These are phyloP conservation scores for Trichoderma cornu-damae DNA, from an alignment of 2,329 filamentous ascomycete species.

Conservation along the genomic window DNA sequence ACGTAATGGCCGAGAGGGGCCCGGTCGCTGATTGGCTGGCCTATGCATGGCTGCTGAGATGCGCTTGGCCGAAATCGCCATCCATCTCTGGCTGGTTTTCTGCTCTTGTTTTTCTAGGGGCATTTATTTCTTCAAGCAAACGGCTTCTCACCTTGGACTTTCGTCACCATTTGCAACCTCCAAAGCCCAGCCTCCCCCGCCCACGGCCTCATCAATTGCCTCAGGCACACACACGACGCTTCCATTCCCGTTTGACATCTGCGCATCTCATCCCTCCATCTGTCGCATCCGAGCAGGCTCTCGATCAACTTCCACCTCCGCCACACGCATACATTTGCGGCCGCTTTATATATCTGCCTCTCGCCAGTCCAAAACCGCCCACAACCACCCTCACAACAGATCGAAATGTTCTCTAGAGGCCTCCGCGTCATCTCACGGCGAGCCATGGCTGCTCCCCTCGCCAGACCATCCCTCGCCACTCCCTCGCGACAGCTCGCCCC, in stretches of 20 bases:
- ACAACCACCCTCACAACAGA: not conserved
- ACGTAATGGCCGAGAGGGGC: slow-evolving; percentile 20
- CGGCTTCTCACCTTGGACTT: slow-evolving; percentile 4
- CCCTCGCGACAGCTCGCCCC: slow-evolving; percentile 38
- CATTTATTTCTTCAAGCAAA: slow-evolving; percentile 2
- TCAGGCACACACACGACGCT: not conserved
- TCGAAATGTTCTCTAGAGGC: slow-evolving; percentile 44
- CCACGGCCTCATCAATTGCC: not conserved
- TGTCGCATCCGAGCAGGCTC: not conserved
- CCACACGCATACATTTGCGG: not conserved
- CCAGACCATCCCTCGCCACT: slow-evolving; percentile 31
- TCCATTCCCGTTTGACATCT: not conserved
- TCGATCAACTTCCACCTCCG: not conserved
- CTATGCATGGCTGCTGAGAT: not conserved
- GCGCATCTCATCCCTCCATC: not conserved
- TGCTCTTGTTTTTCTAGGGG: not conserved
- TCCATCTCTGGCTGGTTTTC: not conserved
- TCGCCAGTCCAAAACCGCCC: not conserved
- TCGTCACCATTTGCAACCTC: not conserved
- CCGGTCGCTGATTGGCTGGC: slow-evolving; percentile 10
- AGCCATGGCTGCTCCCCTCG: slow-evolving; percentile 38
- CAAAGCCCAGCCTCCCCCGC: not conserved
- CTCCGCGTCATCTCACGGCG: slow-evolving; percentile 41
- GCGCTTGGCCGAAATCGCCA: slow-evolving; percentile 20
- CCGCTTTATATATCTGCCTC: not conserved